Evolutionary conservation across 2,329 filamentous ascomycete genomes (phyloP).

Genomic region (Fusarium musae): DNA sequence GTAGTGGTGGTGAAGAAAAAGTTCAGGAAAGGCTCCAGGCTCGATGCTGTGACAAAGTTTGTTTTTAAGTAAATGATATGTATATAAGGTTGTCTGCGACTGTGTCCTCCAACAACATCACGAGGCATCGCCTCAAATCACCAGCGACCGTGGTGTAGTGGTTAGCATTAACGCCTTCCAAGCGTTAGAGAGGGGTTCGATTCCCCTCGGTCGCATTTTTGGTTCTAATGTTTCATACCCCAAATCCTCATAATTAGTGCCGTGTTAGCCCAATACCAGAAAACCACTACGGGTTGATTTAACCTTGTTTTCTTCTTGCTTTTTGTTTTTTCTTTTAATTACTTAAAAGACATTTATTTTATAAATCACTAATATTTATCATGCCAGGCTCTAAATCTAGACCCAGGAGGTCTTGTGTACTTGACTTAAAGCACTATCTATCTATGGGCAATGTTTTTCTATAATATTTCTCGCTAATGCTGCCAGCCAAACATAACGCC

Average conservation of each 20-base stretch:
- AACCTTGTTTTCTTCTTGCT: not conserved
- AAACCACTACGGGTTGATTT: not conserved
- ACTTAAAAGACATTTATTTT: not conserved
- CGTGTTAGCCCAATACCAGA: not conserved
- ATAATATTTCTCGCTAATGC: not conserved
- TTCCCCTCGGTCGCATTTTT: slow-evolving; percentile 30
- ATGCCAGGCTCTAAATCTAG: not conserved
- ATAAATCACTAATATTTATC: rapidly evolving
- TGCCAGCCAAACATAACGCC: not conserved
- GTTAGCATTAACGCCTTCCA: slow-evolving; percentile 35
- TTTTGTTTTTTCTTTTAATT: not conserved
- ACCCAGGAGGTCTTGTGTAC: no score
- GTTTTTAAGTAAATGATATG: no score
- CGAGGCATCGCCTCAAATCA: not conserved
- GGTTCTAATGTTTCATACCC: not conserved
- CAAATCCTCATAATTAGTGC: no score
- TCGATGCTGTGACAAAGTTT: not conserved
- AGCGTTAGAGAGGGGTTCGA: slow-evolving; percentile 35
- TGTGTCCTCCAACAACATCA: not conserved
- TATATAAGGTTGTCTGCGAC: rapidly evolving
- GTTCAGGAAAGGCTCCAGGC: not conserved
- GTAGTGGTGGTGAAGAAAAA: not conserved
- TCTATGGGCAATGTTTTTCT: not conserved
- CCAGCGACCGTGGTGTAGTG: slow-evolving; percentile 31
- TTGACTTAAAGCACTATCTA: not conserved